Conservation (phyloP, 2,329 filamentous ascomycete species). For the Didymella exigua region DNA sequence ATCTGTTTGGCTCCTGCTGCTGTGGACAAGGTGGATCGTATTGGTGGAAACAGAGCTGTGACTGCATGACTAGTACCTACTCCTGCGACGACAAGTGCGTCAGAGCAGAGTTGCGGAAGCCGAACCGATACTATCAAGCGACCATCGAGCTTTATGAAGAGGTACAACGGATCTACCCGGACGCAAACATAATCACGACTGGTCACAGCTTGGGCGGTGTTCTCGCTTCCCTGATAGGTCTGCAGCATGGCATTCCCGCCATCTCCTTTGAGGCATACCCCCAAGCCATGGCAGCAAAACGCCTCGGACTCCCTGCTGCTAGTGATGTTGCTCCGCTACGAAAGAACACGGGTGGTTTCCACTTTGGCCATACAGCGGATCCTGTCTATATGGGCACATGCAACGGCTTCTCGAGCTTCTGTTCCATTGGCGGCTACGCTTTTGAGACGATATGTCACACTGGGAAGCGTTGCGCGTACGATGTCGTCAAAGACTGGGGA, state of each 20-base stretch:
- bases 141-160: slow-evolving; percentile 43
- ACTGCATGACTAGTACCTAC: slow-evolving; percentile 44
- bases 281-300: slow-evolving; percentile 43
- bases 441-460: slow-evolving; percentile 47
- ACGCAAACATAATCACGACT: slow-evolving; percentile 43
- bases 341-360: slow-evolving; percentile 43
- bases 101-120: slow-evolving; percentile 37
- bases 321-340: slow-evolving; percentile 39
- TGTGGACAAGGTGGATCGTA: slow-evolving; percentile 46
- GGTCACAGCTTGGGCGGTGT: slow-evolving; percentile 46
- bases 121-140: slow-evolving; percentile 42
- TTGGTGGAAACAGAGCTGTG: slow-evolving; percentile 44
- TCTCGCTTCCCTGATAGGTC: slow-evolving; percentile 42
- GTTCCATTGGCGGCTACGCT: slow-evolving; percentile 45
- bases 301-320: slow-evolving; percentile 39
- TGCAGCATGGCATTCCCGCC: slow-evolving; percentile 41
- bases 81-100: slow-evolving; percentile 45
- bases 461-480: slow-evolving; percentile 44
- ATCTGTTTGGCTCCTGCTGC: slow-evolving; percentile 45
- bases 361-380: slow-evolving; percentile 46
- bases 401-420: slow-evolving; percentile 44
- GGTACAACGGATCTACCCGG: slow-evolving; percentile 40
- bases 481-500: slow-evolving; percentile 46
- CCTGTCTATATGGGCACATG: slow-evolving; percentile 48
- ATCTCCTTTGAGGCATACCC: slow-evolving; percentile 46